Base-by-base conservation (phyloP, 164 flowering plant species). In the Platanus orientalis region DNA sequence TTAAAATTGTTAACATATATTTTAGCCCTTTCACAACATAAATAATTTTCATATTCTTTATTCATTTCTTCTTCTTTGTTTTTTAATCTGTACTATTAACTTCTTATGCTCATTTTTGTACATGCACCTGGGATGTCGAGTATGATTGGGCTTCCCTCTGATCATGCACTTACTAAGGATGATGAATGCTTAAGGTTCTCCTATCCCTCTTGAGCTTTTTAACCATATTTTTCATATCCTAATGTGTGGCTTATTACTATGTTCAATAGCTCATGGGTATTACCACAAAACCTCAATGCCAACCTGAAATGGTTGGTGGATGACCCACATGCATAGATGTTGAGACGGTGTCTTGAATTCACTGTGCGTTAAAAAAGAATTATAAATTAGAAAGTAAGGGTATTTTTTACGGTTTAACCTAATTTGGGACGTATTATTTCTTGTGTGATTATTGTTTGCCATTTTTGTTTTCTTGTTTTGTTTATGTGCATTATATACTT, bases 91-190 rank as follows among this genome's bases (percentile, higher is more conserved):
- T 36, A 7, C 7, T 40, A 13, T 57, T 53, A 7, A 21, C 4
- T 28, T 20, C 29, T 57, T n/a, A 34, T 55, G 17, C 63, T 44
- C 58, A 28, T 55, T 13, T 24, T 32, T 66, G 58, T n/a, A 58
- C 5, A 50, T 66, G 73, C 77, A 85, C 91, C 63, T 72, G 85
- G 81, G 32, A 90, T 88, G 95, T 50, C 90, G 23, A 79, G 78
- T 67, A 93, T 93, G 98, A 68, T 89, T 60, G 98, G 97, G 70
- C 98, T 93, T 74, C 98, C 96, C 64, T 81, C 97, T 61, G 98
- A 93, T 71, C 92, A 73, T 54, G 89, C 89, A 36, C 89, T 93
- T 17, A 80, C 71, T 50, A 87, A 84, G 57, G 98, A 93, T 66
- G 89, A 83, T 57, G 97, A 89, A 79, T 93, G 97, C 83, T 62